Conservation (phyloP, 768 basidiomycete species). For the Boletus rex-veris region DNA sequence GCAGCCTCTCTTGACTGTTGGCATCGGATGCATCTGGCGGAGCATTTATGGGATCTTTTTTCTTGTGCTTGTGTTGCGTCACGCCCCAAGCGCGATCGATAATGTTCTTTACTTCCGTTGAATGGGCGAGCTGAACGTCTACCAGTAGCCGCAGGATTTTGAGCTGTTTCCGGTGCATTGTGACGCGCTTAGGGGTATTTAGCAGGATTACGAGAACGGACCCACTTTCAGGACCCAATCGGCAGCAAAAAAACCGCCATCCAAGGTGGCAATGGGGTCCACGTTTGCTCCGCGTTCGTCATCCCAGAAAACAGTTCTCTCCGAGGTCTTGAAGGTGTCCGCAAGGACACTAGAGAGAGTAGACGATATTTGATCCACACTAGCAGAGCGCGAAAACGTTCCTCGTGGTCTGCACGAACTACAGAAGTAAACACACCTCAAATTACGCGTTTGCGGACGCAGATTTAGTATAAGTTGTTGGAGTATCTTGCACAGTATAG, state of each 20-base stretch:
- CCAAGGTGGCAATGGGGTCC: conserved; percentile 65
- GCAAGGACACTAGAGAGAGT: conserved; percentile 66
- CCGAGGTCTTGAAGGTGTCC: conserved; percentile 69
- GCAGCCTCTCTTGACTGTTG: conserved; percentile 61
- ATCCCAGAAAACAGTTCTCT: conserved; percentile 80
- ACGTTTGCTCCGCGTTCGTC: conserved; percentile 62
- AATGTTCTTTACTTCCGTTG: conserved; percentile 59
- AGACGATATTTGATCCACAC: conserved; percentile 77
- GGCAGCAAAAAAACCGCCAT: conserved; percentile 76
- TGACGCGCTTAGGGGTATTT: conserved; percentile 30
- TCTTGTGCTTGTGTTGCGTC: conserved; percentile 81
- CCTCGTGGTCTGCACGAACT: conserved; percentile 20
- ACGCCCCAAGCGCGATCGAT: conserved; percentile 89
- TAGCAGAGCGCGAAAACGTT: conserved; percentile 39
- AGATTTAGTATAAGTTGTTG: conserved; percentile 77
- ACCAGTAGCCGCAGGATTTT: conserved; percentile 81
- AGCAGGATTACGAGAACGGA: conserved; percentile 25
- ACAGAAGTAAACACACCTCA: conserved; percentile 56
- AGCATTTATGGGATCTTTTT: conserved; percentile 56
- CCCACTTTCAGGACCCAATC: conserved; percentile 81
- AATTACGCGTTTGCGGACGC: conserved; percentile 85
- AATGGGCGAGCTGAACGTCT: conserved; percentile 75
- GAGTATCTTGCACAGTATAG: conserved; percentile 69
- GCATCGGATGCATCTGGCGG: conserved; percentile 59
- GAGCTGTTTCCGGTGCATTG: conserved; percentile 47